Percentiles rank a stretch among this genome's conserved stretches.
Evolutionary conservation across 202 grass and related monocot genomes (phyloP).

Genomic region (Sporobolus alterniflorus): DNA sequence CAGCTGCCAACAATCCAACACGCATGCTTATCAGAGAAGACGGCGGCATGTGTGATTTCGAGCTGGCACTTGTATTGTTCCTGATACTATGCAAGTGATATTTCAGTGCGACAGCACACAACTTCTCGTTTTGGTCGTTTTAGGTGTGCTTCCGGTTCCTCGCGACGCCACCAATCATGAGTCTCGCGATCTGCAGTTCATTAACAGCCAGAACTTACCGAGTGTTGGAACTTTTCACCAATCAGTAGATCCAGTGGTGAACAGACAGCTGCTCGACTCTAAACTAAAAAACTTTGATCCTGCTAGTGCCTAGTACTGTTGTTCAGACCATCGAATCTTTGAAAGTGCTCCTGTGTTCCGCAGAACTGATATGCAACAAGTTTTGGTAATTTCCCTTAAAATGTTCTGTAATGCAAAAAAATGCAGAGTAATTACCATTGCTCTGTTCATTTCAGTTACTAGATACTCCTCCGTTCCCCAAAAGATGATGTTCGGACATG

Average conservation of each 20-base stretch:
- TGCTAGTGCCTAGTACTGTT: neutral
- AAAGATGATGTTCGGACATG: too few species aligned
- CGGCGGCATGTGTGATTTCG: neutral
- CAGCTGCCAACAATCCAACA: neutral
- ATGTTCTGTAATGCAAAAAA: neutral
- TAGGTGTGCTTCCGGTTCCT: conserved; percentile 6
- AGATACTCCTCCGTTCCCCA: too few species aligned
- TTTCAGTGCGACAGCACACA: conserved; percentile 7
- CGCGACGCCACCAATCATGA: neutral
- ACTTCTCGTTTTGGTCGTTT: conserved; percentile 11
- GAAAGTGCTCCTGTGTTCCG: neutral
- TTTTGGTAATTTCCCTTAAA: neutral
- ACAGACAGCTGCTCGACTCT: too few species aligned
- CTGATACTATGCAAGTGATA: neutral
- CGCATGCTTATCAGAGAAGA: neutral
- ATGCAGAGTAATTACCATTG: neutral
- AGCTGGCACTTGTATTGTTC: neutral
- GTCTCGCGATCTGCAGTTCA: neutral
- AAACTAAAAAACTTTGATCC: too few species aligned
- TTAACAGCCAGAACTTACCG: neutral
- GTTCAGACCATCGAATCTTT: too few species aligned
- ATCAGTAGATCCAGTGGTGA: neutral
- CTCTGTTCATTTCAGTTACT: neutral
- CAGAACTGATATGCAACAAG: neutral
- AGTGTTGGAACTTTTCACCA: neutral